Percentiles rank a stretch among this genome's conserved stretches.
phyloP scores from a whole-genome alignment of 1,284 basidiomycete species.

The Pseudozyma pruni region DNA sequence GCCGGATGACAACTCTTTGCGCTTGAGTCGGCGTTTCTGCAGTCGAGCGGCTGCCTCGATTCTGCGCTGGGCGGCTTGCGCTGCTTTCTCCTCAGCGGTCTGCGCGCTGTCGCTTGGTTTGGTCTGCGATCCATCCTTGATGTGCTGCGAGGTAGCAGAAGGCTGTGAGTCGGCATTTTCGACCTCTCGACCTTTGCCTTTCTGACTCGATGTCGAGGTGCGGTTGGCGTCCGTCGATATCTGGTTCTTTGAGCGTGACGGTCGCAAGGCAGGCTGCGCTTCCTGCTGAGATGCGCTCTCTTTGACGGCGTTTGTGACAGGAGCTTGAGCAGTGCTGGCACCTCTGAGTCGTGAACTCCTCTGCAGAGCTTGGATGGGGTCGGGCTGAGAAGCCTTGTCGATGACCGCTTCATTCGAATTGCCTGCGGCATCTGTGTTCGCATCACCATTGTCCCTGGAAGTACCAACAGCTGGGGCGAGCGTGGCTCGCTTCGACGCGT shows the following conservation, averaged over 20 bases:
- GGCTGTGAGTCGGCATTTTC: background rate
- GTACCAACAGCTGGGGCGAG: slow-evolving; percentile 25
- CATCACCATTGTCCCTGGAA: background rate
- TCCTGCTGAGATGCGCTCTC: slow-evolving; percentile 34
- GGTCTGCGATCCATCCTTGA: slow-evolving; percentile 12
- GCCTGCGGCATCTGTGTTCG: background rate
- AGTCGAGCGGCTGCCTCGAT: slow-evolving; percentile 19
- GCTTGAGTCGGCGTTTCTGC: slow-evolving; percentile 43
- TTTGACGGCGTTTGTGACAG: slow-evolving; percentile 7
- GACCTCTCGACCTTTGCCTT: slow-evolving; percentile 22
- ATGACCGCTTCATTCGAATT: background rate
- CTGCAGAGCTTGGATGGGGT: slow-evolving; percentile 24
- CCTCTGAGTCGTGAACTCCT: slow-evolving; percentile 3
- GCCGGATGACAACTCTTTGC: slow-evolving; percentile 39
- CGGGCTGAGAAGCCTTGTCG: slow-evolving; percentile 37
- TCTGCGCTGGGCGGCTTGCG: slow-evolving; percentile 16
- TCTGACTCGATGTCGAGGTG: slow-evolving; percentile 1
- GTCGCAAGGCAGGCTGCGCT: background rate
- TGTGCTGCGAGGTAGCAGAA: slow-evolving; percentile 3
- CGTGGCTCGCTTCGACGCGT: slow-evolving; percentile 2
- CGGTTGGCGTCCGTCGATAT: background rate
- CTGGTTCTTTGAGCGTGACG: background rate
- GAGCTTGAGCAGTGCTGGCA: background rate
- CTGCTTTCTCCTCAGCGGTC: slow-evolving; percentile 16
- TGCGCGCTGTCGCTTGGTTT: background rate